Evolutionary conservation across 1,139 yeast species (phyloP).

Genomic region (Taiozyma sp.): DNA sequence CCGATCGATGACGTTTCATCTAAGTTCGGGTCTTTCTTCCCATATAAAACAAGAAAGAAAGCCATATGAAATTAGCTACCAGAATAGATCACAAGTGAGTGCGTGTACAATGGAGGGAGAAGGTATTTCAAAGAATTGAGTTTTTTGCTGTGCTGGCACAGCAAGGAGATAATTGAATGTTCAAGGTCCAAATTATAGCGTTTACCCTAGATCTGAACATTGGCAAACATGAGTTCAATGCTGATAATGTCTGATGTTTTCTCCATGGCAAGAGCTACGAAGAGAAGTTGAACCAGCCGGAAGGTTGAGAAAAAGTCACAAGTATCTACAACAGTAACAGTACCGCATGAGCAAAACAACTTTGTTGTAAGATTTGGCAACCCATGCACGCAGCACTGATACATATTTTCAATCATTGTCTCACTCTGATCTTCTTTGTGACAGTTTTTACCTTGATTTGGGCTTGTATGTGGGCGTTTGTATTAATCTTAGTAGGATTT

Average conservation of each 20-base stretch:
- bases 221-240: background rate
- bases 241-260: background rate
- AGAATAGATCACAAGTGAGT: background rate
- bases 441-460: background rate
- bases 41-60: no score
- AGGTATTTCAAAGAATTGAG: no score
- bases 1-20: background rate
- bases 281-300: background rate
- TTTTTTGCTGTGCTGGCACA: no score
- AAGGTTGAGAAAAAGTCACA: background rate
- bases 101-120: background rate
- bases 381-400: background rate
- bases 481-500: background rate
- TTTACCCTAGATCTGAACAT: background rate
- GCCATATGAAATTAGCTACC: no score
- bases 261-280: no score
- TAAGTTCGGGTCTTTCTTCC: no score
- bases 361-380: background rate
- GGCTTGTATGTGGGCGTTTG: background rate
- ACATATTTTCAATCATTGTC: background rate
- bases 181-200: background rate
- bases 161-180: background rate
- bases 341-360: background rate
- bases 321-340: background rate
- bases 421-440: background rate